Percentiles rank a stretch among this genome's conserved stretches.
Conservation (phyloP, 768 basidiomycete species). For the Tephrocybe rancida region DNA sequence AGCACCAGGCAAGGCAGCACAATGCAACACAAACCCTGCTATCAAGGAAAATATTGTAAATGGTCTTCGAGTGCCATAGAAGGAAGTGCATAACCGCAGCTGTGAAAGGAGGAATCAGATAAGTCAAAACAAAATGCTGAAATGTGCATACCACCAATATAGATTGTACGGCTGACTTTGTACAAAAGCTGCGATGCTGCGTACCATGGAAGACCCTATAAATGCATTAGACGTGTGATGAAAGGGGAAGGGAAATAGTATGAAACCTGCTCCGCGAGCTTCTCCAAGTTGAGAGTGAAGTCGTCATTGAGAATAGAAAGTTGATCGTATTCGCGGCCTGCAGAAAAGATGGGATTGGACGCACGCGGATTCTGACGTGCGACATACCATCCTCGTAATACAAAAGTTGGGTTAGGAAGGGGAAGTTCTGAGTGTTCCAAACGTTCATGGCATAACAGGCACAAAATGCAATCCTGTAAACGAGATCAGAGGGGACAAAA, state of each 20-base stretch:
- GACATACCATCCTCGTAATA: conserved; percentile 53
- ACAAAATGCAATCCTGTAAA: conserved; percentile 43
- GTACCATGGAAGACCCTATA: conserved; percentile 41
- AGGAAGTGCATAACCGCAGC: conserved; percentile 50
- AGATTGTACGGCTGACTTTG: conserved; percentile 38
- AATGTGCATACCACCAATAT: conserved; percentile 34
- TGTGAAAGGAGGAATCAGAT: neutral
- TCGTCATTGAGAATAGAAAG: conserved; percentile 52
- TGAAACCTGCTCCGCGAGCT: conserved; percentile 38
- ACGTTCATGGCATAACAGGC: conserved; percentile 47
- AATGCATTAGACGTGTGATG: neutral
- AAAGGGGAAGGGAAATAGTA: neutral
- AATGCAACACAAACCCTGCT: conserved; percentile 15
- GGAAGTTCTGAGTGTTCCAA: conserved; percentile 62
- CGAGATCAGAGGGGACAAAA: neutral
- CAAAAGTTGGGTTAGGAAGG: conserved; percentile 54
- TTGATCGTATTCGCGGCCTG: conserved; percentile 43
- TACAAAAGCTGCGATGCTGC: conserved; percentile 44
- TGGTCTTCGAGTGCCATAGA: conserved; percentile 47
- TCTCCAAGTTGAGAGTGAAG: conserved; percentile 47
- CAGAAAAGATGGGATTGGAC: no score
- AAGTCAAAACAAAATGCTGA: neutral
- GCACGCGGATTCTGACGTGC: no score
- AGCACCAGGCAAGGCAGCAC: neutral
- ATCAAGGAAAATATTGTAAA: conserved; percentile 36